A percentile compares a stretch with the other conserved stretches of the same genome.
Conservation (phyloP, 2,329 filamentous ascomycete genomes). For the Phialocephala sp. region DNA sequence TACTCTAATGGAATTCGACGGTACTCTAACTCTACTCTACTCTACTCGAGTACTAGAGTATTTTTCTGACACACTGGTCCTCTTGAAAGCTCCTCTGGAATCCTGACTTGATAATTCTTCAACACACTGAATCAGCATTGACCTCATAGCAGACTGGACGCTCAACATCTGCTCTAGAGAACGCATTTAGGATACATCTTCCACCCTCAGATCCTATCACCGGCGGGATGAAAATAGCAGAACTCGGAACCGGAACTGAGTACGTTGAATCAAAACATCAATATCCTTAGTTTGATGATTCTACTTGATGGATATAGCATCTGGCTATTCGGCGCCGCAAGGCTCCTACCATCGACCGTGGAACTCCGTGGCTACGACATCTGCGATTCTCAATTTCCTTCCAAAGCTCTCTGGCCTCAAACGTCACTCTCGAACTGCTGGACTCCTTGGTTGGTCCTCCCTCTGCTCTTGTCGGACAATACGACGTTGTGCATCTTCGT, state of each 20-base stretch:
- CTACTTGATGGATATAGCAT: background rate
- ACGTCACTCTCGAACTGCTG: background rate
- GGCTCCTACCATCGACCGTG: background rate
- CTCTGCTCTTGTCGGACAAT: conserved; percentile 1
- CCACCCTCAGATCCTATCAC: conserved; percentile 9
- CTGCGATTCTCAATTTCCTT: background rate
- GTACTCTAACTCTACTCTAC: too few species aligned
- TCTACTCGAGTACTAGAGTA: too few species aligned
- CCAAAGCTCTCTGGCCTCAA: background rate
- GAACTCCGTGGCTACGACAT: conserved; percentile 9
- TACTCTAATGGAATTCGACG: too few species aligned
- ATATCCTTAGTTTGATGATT: background rate
- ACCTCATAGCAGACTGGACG: conserved; percentile 1
- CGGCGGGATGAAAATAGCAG: conserved; percentile 11
- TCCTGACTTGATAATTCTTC: background rate
- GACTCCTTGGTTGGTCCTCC: conserved; percentile 6
- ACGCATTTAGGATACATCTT: conserved; percentile 8
- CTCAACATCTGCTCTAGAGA: conserved; percentile 7
- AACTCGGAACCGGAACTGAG: conserved; percentile 10
- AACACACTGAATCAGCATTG: background rate
- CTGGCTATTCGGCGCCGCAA: conserved; percentile 8
- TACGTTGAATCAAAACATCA: background rate
- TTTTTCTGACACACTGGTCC: too few species aligned
- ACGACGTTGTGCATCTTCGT: conserved; percentile 10
- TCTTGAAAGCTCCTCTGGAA: background rate